Conservation (phyloP, 192 early-diverging fungal genomes). For the Umbelopsis sp. region DNA sequence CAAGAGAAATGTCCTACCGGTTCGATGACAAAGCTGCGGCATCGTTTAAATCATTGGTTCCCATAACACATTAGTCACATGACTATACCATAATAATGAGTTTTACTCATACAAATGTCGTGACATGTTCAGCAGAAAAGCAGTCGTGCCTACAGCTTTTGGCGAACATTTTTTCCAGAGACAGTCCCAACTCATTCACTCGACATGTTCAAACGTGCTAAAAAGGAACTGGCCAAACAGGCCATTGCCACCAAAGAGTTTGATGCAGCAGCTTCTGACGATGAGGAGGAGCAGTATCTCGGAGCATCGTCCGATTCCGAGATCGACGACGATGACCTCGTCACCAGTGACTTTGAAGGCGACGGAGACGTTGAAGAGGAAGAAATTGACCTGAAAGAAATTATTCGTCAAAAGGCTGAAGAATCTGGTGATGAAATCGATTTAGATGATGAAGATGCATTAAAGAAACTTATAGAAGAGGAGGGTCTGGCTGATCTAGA, state of each 20-base stretch:
- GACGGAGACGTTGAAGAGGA: constrained; percentile 16
- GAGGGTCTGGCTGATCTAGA: background rate
- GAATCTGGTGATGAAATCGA: background rate
- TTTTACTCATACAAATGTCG: too few relatives aligned
- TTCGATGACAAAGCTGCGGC: too few relatives aligned
- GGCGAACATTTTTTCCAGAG: too few relatives aligned
- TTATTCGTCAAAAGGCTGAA: background rate
- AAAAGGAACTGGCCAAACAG: constrained; percentile 38
- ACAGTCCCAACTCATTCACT: too few relatives aligned
- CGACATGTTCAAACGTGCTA: constrained; percentile 39
- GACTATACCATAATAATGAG: too few relatives aligned
- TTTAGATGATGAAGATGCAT: background rate
- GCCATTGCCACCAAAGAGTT: constrained; percentile 27
- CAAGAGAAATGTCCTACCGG: too few relatives aligned
- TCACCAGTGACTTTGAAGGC: background rate
- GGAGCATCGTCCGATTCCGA: constrained; percentile 35
- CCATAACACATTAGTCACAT: too few relatives aligned
- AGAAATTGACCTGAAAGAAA: constrained; percentile 6
- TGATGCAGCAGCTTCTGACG: constrained; percentile 9
- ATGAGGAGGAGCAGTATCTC: constrained; percentile 29
- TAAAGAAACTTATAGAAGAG: background rate
- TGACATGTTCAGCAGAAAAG: background rate
- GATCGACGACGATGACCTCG: constrained; percentile 25
- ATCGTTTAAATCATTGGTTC: too few relatives aligned
- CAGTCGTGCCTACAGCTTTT: background rate